These are phyloP conservation scores for Cyberlindnera suaveolens DNA, from an alignment of 805 yeast genomes.

Conservation along the genomic window DNA sequence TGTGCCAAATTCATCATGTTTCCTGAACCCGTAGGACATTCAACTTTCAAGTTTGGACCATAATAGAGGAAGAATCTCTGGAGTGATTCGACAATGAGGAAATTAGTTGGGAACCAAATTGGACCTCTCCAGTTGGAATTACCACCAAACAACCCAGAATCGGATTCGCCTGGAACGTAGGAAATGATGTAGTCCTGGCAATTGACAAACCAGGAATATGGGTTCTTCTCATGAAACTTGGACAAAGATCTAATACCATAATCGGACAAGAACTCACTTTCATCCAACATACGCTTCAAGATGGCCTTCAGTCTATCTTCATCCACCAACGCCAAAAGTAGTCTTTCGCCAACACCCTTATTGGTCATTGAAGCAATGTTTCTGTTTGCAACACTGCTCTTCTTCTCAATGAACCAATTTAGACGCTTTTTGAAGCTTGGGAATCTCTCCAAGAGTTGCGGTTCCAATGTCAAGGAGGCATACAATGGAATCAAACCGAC, in stretches of 20 bases:
- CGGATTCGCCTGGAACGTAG: conserved; percentile 84
- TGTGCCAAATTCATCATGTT: conserved; percentile 70
- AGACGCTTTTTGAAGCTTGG: conserved; percentile 80
- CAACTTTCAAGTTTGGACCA: conserved; percentile 79
- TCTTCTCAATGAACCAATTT: conserved; percentile 75
- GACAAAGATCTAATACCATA: conserved; percentile 88
- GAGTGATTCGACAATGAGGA: conserved; percentile 76
- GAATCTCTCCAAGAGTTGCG: conserved; percentile 68
- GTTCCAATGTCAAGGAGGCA: conserved; percentile 84
- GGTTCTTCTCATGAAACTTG: conserved; percentile 77
- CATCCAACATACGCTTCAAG: conserved; percentile 76
- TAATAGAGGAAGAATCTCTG: conserved; percentile 85
- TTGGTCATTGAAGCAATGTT: conserved; percentile 79
- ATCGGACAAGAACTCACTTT: conserved; percentile 74
- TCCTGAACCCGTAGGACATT: conserved; percentile 85
- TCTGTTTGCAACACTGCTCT: conserved; percentile 63
- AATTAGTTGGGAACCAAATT: conserved; percentile 92
- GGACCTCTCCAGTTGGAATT: conserved; percentile 98
- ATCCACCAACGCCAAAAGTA: conserved; percentile 72
- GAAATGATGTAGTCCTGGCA: conserved; percentile 65
- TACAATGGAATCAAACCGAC: conserved; percentile 90
- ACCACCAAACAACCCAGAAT: conserved; percentile 93
- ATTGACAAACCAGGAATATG: conserved; percentile 77
- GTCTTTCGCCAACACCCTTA: conserved; percentile 75
- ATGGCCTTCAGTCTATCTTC: conserved; percentile 74